Evolutionary conservation across 306 rosid genomes (phyloP).

Genomic region (Castanopsis chinensis): DNA sequence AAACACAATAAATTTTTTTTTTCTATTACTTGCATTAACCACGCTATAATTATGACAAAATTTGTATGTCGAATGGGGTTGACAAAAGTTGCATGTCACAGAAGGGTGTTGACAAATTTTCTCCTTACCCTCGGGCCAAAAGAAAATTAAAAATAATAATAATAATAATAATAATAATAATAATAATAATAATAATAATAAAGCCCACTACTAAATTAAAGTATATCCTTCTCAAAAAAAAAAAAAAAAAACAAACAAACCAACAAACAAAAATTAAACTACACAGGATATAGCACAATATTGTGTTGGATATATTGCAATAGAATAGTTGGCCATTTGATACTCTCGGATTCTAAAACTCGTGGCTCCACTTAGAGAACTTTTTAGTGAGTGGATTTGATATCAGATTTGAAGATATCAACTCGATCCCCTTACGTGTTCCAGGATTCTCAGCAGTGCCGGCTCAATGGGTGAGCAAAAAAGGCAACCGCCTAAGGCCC

Average conservation of each 20-base stretch:
- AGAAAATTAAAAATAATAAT: background rate
- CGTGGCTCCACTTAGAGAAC: background rate
- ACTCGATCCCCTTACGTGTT: background rate
- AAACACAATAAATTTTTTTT: too few species aligned
- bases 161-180: background rate
- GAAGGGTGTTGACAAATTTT: too few species aligned
- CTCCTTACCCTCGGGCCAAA: background rate
- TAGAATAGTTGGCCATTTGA: background rate
- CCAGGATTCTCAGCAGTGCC: background rate
- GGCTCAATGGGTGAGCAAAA: too few species aligned
- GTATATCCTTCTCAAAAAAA: too few species aligned
- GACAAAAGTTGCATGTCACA: too few species aligned
- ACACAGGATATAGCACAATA: background rate
- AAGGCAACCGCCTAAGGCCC: too few species aligned
- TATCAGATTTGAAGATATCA: constrained; percentile 6
- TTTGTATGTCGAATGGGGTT: too few species aligned
- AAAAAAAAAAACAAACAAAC: too few species aligned
- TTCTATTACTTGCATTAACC: too few species aligned
- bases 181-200: background rate
- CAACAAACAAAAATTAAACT: too few species aligned
- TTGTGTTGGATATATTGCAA: background rate
- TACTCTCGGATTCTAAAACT: background rate
- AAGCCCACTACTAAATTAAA: too few species aligned
- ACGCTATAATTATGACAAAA: too few species aligned
- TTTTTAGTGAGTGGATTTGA: background rate